A percentile compares a stretch with the other conserved stretches of the same genome.
Conservation (phyloP, 164 flowering plant species). For the grape (Vitis vinifera) region ASM3070453v1 NC_081816.1:5576501-5577000, state of each 20-base stretch:
- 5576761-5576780: too few relatives aligned
- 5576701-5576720: constrained; percentile 37
- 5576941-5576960: too few relatives aligned
- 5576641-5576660: constrained; percentile 2
- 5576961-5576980: too few relatives aligned
- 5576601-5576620: constrained; percentile 1
- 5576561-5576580: constrained; percentile 37
- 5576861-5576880: too few relatives aligned
- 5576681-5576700: constrained; percentile 13
- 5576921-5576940: too few relatives aligned
- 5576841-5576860: too few relatives aligned
- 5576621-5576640: background rate
- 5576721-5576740: constrained; percentile 5
- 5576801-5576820: too few relatives aligned
- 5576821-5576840: too few relatives aligned
- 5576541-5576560: constrained; percentile 26
- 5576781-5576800: too few relatives aligned
- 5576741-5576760: background rate
- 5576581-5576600: constrained; percentile 39
- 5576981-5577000: too few relatives aligned
- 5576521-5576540: constrained; percentile 32
- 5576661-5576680: constrained; percentile 20
- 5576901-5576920: too few relatives aligned
- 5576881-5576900: too few relatives aligned
- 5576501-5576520: constrained; percentile 28